Conservation (phyloP, 257 asterid genomes). For the Nicotiana attenuata region DNA sequence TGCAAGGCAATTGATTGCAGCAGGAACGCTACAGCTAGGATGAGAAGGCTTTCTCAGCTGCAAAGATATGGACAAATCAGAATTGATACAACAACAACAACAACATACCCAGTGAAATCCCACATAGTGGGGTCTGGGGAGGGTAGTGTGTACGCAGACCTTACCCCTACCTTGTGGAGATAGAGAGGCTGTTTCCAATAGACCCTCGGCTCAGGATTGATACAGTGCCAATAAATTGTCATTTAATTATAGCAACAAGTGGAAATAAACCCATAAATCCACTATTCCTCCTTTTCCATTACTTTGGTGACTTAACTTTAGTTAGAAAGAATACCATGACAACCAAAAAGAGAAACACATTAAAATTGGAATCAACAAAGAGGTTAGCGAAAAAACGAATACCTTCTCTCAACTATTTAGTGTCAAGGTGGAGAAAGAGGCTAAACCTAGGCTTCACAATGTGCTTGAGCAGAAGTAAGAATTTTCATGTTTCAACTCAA, state of each 20-base stretch:
- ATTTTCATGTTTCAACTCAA: neutral
- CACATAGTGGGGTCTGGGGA: no score
- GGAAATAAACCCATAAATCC: neutral
- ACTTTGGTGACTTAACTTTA: neutral
- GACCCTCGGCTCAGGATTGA: neutral
- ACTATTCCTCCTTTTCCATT: neutral
- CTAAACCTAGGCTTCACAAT: neutral
- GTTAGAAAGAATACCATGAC: neutral
- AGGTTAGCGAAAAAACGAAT: neutral
- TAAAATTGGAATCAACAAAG: neutral
- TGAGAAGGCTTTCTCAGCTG: conserved; percentile 91
- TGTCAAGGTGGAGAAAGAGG: neutral
- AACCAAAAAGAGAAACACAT: neutral
- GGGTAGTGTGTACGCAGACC: no score
- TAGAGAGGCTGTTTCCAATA: no score
- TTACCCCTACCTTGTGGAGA: no score
- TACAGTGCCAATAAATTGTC: neutral
- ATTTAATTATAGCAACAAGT: neutral
- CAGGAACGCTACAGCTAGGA: conserved; percentile 70
- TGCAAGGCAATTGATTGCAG: conserved; percentile 72
- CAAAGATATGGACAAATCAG: conserved; percentile 8
- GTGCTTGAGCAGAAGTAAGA: neutral
- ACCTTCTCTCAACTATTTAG: neutral
- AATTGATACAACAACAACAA: no score
- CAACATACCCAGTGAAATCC: no score